phyloP scores from a whole-genome alignment of 495 filamentous ascomycete species.

The Hypoxylon perforatum region DNA sequence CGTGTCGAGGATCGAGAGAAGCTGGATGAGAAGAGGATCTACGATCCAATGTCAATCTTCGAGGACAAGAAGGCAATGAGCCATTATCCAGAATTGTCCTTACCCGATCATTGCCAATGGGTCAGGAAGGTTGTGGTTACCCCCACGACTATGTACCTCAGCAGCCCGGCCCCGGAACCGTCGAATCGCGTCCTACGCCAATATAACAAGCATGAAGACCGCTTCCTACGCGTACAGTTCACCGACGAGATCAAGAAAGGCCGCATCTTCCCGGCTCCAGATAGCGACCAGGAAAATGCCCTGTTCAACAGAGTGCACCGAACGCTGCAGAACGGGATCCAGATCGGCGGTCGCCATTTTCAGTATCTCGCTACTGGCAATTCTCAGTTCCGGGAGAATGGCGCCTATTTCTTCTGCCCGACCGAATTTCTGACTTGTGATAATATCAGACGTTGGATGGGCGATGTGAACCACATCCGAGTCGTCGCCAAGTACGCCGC shows the following conservation, averaged over 20 bases:
- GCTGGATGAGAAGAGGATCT: slow-evolving; percentile 64
- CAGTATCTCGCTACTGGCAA: slow-evolving; percentile 96
- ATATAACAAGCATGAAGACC: slow-evolving; percentile 73
- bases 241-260: slow-evolving; percentile 76
- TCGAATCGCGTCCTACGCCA: slow-evolving; percentile 88
- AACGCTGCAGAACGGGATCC: slow-evolving; percentile 80
- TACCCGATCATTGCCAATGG: slow-evolving; percentile 78
- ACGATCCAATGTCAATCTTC: slow-evolving; percentile 82
- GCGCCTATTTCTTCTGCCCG: slow-evolving; percentile 88
- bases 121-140: slow-evolving; percentile 82
- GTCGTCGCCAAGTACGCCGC: slow-evolving; percentile 87
- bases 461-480: slow-evolving; percentile 79
- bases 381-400: slow-evolving; percentile 92
- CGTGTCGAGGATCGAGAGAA: slow-evolving; percentile 39
- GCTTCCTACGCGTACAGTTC: slow-evolving; percentile 92
- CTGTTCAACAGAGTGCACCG: slow-evolving; percentile 79
- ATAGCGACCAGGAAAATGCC: slow-evolving; percentile 68
- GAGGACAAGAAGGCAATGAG: slow-evolving; percentile 55
- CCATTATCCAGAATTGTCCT: slow-evolving; percentile 61
- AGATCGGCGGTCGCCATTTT: slow-evolving; percentile 81
- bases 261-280: slow-evolving; percentile 58
- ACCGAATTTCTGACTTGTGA: slow-evolving; percentile 69
- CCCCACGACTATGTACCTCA: slow-evolving; percentile 82
- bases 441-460: slow-evolving; percentile 92
- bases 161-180: slow-evolving; percentile 80